Base-by-base conservation (phyloP, 2,329 filamentous ascomycete genomes). In the Penicillium aurantiogriseum region DNA sequence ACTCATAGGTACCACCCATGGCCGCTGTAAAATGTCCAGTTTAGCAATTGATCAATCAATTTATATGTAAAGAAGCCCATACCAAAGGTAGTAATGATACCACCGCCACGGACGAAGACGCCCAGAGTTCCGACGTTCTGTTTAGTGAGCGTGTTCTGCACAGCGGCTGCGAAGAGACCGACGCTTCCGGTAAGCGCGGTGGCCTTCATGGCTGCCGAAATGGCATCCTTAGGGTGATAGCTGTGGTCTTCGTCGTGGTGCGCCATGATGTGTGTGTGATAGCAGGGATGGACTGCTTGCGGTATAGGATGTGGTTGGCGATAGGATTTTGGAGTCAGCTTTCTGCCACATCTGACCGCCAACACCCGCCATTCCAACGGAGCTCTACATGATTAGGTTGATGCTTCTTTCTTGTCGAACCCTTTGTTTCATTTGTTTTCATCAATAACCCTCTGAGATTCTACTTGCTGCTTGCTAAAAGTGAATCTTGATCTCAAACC, bases 121-220 rank as follows among this genome's bases (percentile, higher is more conserved):
- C 90, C 89, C 80, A 88, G 85, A 61, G 87, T 83, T 67, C 92
- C 91, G 64, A 94, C 81, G 76, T 96, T 96, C 73, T 85, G 83
- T 80, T 87, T 92, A 54, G 88, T 83, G 67, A 97, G 83, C 58
- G 92, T 91, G 80, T 96, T 97, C 80, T 92, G 90, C 64, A 96
- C 83, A 54, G 89, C 88, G 50, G 91, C 88, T 59, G 89, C 74
- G 75, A 91, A 83, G 71, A 89, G 78, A 68, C 92, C 92, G 59
- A 84, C 83, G 58, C 80, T 79, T 69, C 86, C 86, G 60, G 88
- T 87, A 67, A 91, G 77, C 63, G 87, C 69, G 40, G 83, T 84
- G 60, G 86, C 85, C 73, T 85, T 86, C 71, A 88, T 78, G 50
- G 88, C 83, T 62, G 83, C 81, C 64, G 83, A 82, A 67, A 96